Percentiles rank a stretch among this genome's conserved stretches.
phyloP scores from a whole-genome alignment of 768 basidiomycete species.

The Hypholoma sublateritium region DNA sequence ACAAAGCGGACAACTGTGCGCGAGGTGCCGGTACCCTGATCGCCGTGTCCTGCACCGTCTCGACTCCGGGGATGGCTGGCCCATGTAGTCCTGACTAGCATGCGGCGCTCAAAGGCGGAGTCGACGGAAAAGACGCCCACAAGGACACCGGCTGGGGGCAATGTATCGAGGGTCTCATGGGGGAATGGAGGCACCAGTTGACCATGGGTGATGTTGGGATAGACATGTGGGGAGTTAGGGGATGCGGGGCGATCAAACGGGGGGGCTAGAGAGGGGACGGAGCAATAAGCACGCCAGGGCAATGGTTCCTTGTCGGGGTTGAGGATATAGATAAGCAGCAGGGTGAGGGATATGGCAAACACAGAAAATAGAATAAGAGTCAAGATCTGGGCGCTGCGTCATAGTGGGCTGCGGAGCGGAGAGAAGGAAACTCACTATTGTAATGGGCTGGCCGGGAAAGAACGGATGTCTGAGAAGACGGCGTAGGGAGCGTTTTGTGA shows the following conservation, averaged over 20 bases:
- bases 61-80: slow-evolving; percentile 81
- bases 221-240: slow-evolving; percentile 38
- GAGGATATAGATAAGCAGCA: slow-evolving; percentile 86
- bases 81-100: slow-evolving; percentile 87
- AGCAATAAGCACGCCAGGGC: slow-evolving; percentile 94
- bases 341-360: slow-evolving; percentile 82
- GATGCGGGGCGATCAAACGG: slow-evolving; percentile 40
- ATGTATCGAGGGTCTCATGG: slow-evolving; percentile 64
- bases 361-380: slow-evolving; percentile 65
- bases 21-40: slow-evolving; percentile 73
- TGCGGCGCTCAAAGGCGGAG: slow-evolving; percentile 78
- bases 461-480: slow-evolving; percentile 67
- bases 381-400: slow-evolving; percentile 23
- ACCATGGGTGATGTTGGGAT: slow-evolving; percentile 34
- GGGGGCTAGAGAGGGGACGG: slow-evolving; percentile 52
- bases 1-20: slow-evolving; percentile 88
- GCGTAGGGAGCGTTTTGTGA: slow-evolving; percentile 53
- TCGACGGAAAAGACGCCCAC: slow-evolving; percentile 91
- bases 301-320: slow-evolving; percentile 95
- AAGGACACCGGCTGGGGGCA: slow-evolving; percentile 84
- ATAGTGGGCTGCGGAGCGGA: slow-evolving; percentile 1
- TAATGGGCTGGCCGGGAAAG: slow-evolving; percentile 78
- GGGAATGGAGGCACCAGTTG: slow-evolving; percentile 55
- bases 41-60: slow-evolving; percentile 68
- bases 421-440: slow-evolving; percentile 59